Evolutionary conservation across 2,329 filamentous ascomycete species (phyloP), one percentile per base, ranked within the genome.

Genomic region (Didymella lethalis): DNA sequence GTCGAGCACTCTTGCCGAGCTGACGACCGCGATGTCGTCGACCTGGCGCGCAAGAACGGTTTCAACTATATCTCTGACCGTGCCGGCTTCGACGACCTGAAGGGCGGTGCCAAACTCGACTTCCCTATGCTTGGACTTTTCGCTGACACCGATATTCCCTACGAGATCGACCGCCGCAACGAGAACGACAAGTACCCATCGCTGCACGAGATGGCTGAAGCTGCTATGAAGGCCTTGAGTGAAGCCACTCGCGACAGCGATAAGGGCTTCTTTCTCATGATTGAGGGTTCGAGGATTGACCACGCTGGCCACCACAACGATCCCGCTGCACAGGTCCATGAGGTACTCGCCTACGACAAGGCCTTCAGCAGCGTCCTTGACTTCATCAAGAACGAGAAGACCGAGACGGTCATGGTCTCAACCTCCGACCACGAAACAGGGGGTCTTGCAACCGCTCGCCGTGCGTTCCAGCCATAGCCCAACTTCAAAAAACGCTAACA

Each of bases 371-470:
- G 86, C 6, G 94, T 97, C 0, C 78, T 96, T 12, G 89, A 97
- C 58, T 99, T 97, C 74, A 83, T 99, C 57, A 85, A 92, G 46
- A 79, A 88, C 31, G 91, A 88, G 68, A 80, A 88, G 46, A 88
- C 87, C 0, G 88, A 93, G 28, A 91, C 90, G 26, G 85, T 97
- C 10, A 84, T 99, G 67, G 90, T 99, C 41, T 88, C 88, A 59
- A 99, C 95, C 3, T 96, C 92, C 58, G 95, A 99, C 78, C 95
- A 99, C 75, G 95, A 99, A 77, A 99, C 95, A 0, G 95, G 95
- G 28, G 95, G 95, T 43, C 83, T 99, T 2, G 85, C 92, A 2
- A 87, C 89, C 18, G 94, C 93, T 26, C 85, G 92, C 67, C 95
- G 87, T 89, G 82, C 71, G 85, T 77, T 3, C 41, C 12, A 16